Conservation (phyloP, 495 filamentous ascomycete species). For the Talaromyces thailandensis region DNA sequence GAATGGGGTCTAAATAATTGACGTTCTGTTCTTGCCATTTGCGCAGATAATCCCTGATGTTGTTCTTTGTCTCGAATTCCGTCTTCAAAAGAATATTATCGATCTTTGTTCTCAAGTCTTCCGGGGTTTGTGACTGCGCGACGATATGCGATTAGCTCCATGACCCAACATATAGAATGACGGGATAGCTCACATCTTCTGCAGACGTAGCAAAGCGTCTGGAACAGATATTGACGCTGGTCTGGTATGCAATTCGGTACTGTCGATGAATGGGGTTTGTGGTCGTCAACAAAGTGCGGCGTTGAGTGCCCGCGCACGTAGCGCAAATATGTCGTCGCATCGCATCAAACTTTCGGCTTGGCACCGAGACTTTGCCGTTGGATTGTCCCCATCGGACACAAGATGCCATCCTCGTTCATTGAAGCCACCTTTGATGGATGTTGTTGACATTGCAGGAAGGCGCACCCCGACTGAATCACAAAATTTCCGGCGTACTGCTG, state of each 20-base stretch:
- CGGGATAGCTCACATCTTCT: neutral
- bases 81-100: conserved; percentile 20
- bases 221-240: neutral
- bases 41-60: conserved; percentile 43
- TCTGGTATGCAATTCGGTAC: neutral
- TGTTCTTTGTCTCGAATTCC: conserved; percentile 26
- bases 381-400: neutral
- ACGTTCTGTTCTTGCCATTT: conserved; percentile 40
- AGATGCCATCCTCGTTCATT: neutral
- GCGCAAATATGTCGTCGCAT: neutral
- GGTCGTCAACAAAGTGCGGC: neutral
- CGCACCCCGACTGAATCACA: neutral
- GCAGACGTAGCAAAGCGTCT: neutral
- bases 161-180: neutral
- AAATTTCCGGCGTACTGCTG: conserved; percentile 3
- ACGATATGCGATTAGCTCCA: neutral
- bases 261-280: neutral
- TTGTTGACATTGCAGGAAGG: neutral
- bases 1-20: conserved; percentile 27
- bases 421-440: neutral
- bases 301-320: neutral
- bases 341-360: neutral
- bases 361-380: neutral
- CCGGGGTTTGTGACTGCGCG: neutral
- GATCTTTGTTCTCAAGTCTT: conserved; percentile 5